phyloP scores from a whole-genome alignment of 768 basidiomycete genomes.

The Clathrus columnatus region DNA sequence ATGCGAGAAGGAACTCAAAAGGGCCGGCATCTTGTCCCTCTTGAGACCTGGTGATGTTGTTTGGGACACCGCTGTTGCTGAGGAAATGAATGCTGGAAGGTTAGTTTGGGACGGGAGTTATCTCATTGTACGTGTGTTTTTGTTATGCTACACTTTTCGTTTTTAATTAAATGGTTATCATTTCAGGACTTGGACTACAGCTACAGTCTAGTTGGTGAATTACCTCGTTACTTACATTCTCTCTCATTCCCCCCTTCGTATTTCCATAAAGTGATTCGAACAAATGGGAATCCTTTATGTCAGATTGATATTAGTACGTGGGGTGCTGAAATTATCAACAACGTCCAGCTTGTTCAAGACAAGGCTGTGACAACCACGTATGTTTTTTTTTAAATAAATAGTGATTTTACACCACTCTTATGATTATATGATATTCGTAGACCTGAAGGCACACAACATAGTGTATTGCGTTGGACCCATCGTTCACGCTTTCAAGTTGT shows the following conservation, averaged over 20 bases:
- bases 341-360: constrained; percentile 71
- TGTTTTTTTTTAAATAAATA: constrained; percentile 23
- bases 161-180: not conserved
- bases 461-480: constrained; percentile 79
- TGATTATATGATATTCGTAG: constrained; percentile 24
- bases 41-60: constrained; percentile 73
- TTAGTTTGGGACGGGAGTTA: constrained; percentile 87
- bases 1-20: constrained; percentile 72
- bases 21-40: constrained; percentile 53
- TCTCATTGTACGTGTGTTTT: constrained; percentile 53
- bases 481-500: constrained; percentile 68
- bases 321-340: constrained; percentile 67
- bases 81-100: constrained; percentile 78
- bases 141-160: not conserved
- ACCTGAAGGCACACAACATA: constrained; percentile 71
- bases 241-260: constrained; percentile 81
- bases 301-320: constrained; percentile 72
- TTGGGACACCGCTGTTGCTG: constrained; percentile 81
- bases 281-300: constrained; percentile 37
- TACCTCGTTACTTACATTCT: constrained; percentile 72
- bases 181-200: constrained; percentile 76
- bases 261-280: constrained; percentile 78
- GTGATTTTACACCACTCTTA: constrained; percentile 5
- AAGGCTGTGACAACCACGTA: constrained; percentile 74
- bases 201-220: constrained; percentile 65